Evolutionary conservation across 176 grass and related monocot species (phyloP).

Genomic region (Ananas comosus): DNA sequence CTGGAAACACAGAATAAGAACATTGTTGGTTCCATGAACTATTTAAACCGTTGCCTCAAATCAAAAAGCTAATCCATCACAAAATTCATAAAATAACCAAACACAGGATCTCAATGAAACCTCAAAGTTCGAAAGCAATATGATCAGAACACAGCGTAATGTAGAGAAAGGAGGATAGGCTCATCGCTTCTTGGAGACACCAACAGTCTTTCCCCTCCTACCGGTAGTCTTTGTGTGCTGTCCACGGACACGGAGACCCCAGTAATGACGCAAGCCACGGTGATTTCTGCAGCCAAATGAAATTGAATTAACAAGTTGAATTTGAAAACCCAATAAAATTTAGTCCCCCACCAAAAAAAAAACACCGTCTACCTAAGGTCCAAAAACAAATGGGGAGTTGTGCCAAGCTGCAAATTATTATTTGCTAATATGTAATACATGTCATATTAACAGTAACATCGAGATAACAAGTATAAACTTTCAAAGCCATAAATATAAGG

Average conservation of each 20-base stretch:
- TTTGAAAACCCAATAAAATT: too few species aligned
- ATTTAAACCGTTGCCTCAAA: conserved; percentile 17
- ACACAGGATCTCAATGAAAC: background rate
- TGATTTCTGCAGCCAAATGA: conserved; percentile 47
- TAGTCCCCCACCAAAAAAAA: too few species aligned
- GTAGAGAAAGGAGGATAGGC: background rate
- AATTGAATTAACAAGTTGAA: too few species aligned
- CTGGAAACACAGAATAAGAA: background rate
- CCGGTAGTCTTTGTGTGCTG: conserved; percentile 98
- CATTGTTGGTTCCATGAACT: conserved; percentile 8
- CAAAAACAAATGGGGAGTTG: too few species aligned
- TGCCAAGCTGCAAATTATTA: background rate
- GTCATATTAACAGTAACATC: background rate
- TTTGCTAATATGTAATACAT: background rate
- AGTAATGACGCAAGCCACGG: conserved; percentile 91
- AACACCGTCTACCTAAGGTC: too few species aligned
- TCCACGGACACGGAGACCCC: conserved; percentile 86
- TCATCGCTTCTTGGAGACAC: conserved; percentile 98
- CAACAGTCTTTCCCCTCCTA: conserved; percentile 92
- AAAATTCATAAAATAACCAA: conserved; percentile 10
- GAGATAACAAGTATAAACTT: background rate
- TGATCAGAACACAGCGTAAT: background rate
- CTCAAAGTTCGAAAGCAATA: background rate
- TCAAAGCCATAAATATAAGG: background rate
- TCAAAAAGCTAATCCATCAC: conserved; percentile 13